Evolutionary conservation across 2,329 filamentous ascomycete genomes (phyloP), one percentile per base, ranked within the genome.

Genomic region (Knufia fluminis): DNA sequence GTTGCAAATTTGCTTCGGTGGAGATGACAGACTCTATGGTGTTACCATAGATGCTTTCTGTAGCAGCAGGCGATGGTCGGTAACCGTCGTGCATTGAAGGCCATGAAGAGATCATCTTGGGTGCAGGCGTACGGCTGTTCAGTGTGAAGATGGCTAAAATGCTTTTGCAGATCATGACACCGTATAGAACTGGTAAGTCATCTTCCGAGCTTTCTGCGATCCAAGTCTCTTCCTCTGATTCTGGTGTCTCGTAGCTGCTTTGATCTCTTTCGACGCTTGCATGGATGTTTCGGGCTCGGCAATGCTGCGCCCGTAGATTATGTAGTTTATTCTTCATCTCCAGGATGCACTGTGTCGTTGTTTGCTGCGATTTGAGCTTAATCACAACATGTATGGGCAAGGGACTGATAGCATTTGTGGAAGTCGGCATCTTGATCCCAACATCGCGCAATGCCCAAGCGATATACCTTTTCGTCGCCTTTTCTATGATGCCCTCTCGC

Each of bases 371-470:
- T 32, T 61, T 62, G 47, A 69, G 70, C 14, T 66, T 65, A 31
- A 71, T 67, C 14, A 75, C 63, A 2, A 67, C 61, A 53, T 79
- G 67, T 8, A 77, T 61, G 0, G 74, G 72, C 8, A 72, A 62
- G 14, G 62, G 55, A 1, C 64, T 33, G n/a, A 39, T 50, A 20
- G 52, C n/a, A 17, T 43, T 69, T 62, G 19, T 78, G 60, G 16
- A 61, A 63, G 7, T n/a, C 10, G 45, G 17, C 7, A 31, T 22
- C 22, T 40, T 48, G 45, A 48, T 39, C 8, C 56, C 51, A 19
- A 67, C 70, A 55, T 81, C 77, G 22, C 61, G 63, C 48, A 76
- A 59, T 1, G 75, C 73, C 77, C 78, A 80, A 38, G 68, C 66
- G 35, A 76, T 65, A 61, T 77, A 80, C 3, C 66, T 66, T 10